Percentiles rank a stretch among this genome's conserved stretches.
phyloP scores from a whole-genome alignment of 176 grass and related monocot genomes.

The Calamus simplicifolius region DNA sequence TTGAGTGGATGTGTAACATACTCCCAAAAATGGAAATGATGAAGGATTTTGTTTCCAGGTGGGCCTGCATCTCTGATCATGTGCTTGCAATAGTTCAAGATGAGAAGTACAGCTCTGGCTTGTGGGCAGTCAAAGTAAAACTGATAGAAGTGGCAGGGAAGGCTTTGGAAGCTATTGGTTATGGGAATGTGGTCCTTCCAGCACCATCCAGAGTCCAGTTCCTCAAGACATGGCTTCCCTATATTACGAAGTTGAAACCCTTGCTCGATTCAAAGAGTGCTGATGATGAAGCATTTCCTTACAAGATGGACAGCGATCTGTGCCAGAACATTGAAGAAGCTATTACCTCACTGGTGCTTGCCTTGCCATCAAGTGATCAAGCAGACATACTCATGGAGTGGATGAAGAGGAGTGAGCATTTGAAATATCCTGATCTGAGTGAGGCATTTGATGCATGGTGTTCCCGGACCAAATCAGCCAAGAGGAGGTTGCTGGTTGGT shows the following conservation, averaged over 20 bases:
- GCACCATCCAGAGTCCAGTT: constrained; percentile 47
- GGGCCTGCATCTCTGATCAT: constrained; percentile 52
- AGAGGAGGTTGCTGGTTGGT: constrained; percentile 43
- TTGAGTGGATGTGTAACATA: constrained; percentile 71
- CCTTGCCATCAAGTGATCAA: constrained; percentile 77
- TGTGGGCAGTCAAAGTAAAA: constrained; percentile 64
- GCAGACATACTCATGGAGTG: constrained; percentile 69
- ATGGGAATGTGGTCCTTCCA: constrained; percentile 70
- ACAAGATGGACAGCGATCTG: constrained; percentile 50
- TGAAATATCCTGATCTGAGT: constrained; percentile 82
- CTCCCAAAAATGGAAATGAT: constrained; percentile 71
- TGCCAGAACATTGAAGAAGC: constrained; percentile 80
- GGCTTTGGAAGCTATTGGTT: constrained; percentile 79
- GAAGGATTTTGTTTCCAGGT: constrained; percentile 67
- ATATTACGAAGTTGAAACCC: constrained; percentile 48
- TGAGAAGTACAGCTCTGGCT: constrained; percentile 38
- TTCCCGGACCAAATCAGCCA: constrained; percentile 76
- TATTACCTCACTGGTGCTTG: constrained; percentile 64
- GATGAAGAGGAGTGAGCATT: constrained; percentile 63
- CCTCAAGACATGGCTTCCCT: constrained; percentile 83
- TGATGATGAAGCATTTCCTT: constrained; percentile 26
- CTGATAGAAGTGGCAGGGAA: constrained; percentile 77
- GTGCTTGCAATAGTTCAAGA: constrained; percentile 44
- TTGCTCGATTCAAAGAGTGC: constrained; percentile 51
- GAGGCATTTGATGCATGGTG: constrained; percentile 98